phyloP scores from a whole-genome alignment of 2,329 filamentous ascomycete species.

The Fusarium duplospermum region DNA sequence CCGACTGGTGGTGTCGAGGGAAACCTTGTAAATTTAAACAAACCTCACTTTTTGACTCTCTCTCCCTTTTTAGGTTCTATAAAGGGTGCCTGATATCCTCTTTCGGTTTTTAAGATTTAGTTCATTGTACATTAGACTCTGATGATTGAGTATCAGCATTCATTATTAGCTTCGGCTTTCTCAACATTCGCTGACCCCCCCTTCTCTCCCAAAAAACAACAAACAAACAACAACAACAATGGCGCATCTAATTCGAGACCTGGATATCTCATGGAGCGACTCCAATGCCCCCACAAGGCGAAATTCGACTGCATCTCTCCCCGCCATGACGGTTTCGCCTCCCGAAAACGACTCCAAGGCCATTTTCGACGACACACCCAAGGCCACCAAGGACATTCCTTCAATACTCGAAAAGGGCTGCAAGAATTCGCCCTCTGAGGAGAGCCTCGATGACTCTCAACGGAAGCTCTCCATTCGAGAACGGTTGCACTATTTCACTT shows the following conservation, averaged over 20 bases:
- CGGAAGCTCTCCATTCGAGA: conserved; percentile 54
- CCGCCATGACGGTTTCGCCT: conserved; percentile 12
- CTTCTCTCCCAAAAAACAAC: background rate
- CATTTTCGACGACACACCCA: conserved; percentile 13
- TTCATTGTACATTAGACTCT: background rate
- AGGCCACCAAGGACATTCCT: background rate
- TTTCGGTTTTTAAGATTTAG: background rate
- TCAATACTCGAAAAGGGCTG: conserved; percentile 24
- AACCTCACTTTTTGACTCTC: background rate
- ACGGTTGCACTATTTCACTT: conserved; percentile 70
- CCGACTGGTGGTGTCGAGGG: background rate
- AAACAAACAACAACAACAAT: background rate
- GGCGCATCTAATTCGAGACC: conserved; percentile 13
- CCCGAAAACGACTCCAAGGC: conserved; percentile 20
- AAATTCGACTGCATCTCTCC: conserved; percentile 34
- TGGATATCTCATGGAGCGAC: conserved; percentile 39
- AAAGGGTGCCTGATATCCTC: conserved; percentile 15
- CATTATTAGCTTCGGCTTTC: background rate
- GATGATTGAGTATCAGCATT: conserved; percentile 16
- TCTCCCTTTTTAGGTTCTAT: conserved; percentile 8
- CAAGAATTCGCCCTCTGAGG: background rate
- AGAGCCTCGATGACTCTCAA: conserved; percentile 28
- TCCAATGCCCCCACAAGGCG: conserved; percentile 42
- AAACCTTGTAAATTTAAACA: background rate
- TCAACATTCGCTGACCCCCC: background rate